Conservation (phyloP, 495 filamentous ascomycete genomes). For the Geoglossum glabrum region DNA sequence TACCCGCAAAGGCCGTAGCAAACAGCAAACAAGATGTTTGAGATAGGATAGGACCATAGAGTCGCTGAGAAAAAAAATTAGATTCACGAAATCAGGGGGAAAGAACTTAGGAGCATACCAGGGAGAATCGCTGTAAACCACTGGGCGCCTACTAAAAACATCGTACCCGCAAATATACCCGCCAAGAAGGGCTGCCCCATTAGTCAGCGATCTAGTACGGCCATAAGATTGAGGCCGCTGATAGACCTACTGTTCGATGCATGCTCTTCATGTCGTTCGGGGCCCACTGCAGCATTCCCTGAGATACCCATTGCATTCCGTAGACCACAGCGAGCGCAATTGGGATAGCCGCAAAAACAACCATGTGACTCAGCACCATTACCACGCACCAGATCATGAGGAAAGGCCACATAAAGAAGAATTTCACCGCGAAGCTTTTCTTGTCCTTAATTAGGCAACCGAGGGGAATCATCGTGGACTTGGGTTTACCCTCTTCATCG, state of each 20-base stretch:
- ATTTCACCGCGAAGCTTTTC: conserved; percentile 51
- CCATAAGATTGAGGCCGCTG: neutral
- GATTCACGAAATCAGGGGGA: neutral
- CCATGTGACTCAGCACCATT: conserved; percentile 50
- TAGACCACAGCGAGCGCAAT: conserved; percentile 42
- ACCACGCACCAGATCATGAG: conserved; percentile 47
- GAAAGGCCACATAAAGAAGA: conserved; percentile 83
- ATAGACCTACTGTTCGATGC: conserved; percentile 55
- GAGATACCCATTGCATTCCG: conserved; percentile 57
- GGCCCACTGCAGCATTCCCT: conserved; percentile 57
- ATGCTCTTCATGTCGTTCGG: conserved; percentile 71
- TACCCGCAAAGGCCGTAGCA: conserved; percentile 48
- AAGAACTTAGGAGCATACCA: conserved; percentile 23
- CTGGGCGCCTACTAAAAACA: conserved; percentile 63
- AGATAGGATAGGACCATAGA: conserved; percentile 38
- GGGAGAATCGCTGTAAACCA: conserved; percentile 59
- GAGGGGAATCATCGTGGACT: conserved; percentile 34
- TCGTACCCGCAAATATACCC: conserved; percentile 73
- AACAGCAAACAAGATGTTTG: conserved; percentile 52
- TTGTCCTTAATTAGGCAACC: conserved; percentile 47
- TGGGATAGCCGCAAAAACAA: conserved; percentile 56
- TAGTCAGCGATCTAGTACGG: neutral
- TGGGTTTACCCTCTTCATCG: conserved; percentile 52
- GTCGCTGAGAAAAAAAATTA: conserved; percentile 30
- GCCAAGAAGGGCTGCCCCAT: conserved; percentile 57